Percentiles rank a stretch among this genome's conserved stretches.
Evolutionary conservation across 2,329 filamentous ascomycete species (phyloP).

Genomic region (Nannizziopsis barbatae): DNA sequence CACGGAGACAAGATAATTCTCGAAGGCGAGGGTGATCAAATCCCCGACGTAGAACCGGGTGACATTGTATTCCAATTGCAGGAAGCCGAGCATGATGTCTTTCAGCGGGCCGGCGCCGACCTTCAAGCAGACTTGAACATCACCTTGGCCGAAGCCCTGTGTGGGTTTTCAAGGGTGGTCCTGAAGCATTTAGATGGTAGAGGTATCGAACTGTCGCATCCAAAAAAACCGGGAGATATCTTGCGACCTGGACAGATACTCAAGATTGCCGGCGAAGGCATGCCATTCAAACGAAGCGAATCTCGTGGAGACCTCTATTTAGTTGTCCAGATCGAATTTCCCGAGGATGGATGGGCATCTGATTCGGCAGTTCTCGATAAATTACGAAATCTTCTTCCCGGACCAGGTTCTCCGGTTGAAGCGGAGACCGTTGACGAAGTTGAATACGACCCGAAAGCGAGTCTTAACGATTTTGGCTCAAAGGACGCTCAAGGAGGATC

Average conservation of each 20-base stretch:
- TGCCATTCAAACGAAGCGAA: conserved; percentile 84
- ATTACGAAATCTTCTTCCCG: conserved; percentile 64
- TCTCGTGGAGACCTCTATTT: conserved; percentile 77
- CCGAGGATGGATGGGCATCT: conserved; percentile 70
- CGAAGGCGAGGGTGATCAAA: conserved; percentile 87
- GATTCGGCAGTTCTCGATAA: conserved; percentile 59
- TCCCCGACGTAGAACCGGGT: conserved; percentile 76
- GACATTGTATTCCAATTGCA: conserved; percentile 84
- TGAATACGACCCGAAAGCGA: conserved; percentile 68
- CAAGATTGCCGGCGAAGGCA: conserved; percentile 80
- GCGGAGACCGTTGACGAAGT: conserved; percentile 77
- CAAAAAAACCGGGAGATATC: conserved; percentile 65
- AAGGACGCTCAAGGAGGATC: conserved; percentile 34
- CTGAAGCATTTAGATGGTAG: conserved; percentile 87
- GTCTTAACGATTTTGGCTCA: conserved; percentile 58
- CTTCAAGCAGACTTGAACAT: conserved; percentile 71
- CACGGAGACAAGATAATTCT: conserved; percentile 82
- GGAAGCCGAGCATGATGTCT: conserved; percentile 69
- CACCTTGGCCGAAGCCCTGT: conserved; percentile 70
- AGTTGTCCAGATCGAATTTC: conserved; percentile 75
- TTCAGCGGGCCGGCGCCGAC: conserved; percentile 73
- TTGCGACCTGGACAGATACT: conserved; percentile 73
- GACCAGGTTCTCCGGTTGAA: conserved; percentile 48
- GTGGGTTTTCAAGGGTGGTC: conserved; percentile 81
- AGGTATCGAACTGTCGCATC: conserved; percentile 70